Evolutionary conservation across 371 early-diverging fungal genomes (phyloP).

Genomic region (Mucor saturninus): DNA sequence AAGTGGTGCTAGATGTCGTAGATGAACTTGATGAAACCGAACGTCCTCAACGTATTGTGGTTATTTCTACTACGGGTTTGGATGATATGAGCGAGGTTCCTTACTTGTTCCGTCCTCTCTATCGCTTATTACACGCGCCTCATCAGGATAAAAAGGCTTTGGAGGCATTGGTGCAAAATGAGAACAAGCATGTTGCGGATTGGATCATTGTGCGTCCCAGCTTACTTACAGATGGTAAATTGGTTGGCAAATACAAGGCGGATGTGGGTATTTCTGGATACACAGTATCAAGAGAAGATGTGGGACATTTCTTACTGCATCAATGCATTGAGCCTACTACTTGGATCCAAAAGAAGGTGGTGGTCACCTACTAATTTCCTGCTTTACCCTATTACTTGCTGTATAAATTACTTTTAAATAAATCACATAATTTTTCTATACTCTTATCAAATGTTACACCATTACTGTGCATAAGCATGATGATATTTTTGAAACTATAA

Average conservation of each 20-base stretch:
- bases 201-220: constrained; percentile 49
- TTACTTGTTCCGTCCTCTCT: constrained; percentile 37
- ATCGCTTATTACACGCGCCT: constrained; percentile 34
- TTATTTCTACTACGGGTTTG: constrained; percentile 47
- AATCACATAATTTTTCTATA: too few species aligned
- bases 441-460: too few species aligned
- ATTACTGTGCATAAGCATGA: too few species aligned
- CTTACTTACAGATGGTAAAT: constrained; percentile 38
- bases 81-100: constrained; percentile 43
- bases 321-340: constrained; percentile 36
- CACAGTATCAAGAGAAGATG: constrained; percentile 42
- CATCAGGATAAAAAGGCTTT: constrained; percentile 41
- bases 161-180: constrained; percentile 27
- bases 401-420: too few species aligned
- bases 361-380: constrained; percentile 35
- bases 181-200: constrained; percentile 9
- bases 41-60: constrained; percentile 41
- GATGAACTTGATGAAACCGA: constrained; percentile 9
- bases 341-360: constrained; percentile 37
- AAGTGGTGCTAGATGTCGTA: constrained; percentile 15
- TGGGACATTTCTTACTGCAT: constrained; percentile 48
- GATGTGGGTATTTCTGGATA: constrained; percentile 36
- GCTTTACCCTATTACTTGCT: too few species aligned
- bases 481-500: too few species aligned
- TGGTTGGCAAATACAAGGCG: constrained; percentile 32